Percentiles rank a stretch among this genome's conserved stretches.
Evolutionary conservation across 2,329 filamentous ascomycete genomes (phyloP).

Genomic region (Mycosphaerelloides madeirae): DNA sequence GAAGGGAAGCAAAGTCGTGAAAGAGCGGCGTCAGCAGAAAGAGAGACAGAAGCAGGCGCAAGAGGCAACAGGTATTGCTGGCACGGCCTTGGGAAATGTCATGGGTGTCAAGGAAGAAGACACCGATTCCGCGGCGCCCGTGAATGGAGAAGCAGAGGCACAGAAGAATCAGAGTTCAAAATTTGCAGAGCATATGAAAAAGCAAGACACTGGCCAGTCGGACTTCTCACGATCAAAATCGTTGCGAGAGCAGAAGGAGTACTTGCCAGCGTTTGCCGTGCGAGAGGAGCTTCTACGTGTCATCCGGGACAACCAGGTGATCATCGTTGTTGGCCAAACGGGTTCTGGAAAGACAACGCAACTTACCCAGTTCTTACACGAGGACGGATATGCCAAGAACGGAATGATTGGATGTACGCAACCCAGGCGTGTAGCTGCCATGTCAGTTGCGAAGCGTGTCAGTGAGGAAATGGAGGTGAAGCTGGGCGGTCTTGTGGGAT

Average conservation of each 20-base stretch:
- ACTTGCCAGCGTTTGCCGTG: slow-evolving; percentile 90
- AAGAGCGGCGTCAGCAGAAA: slow-evolving; percentile 83
- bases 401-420: slow-evolving; percentile 97
- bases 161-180: slow-evolving; percentile 61
- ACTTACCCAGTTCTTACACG: slow-evolving; percentile 89
- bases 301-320: slow-evolving; percentile 93
- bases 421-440: slow-evolving; percentile 90
- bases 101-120: slow-evolving; percentile 95
- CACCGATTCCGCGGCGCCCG: slow-evolving; percentile 74
- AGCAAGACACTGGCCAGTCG: slow-evolving; percentile 73
- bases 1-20: slow-evolving; percentile 89
- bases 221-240: slow-evolving; percentile 91
- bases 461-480: slow-evolving; percentile 97
- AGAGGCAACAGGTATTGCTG: slow-evolving; percentile 86
- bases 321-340: slow-evolving; percentile 95
- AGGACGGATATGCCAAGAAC: slow-evolving; percentile 83
- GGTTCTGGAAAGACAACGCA: slow-evolving; percentile 98
- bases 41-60: slow-evolving; percentile 93
- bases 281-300: slow-evolving; percentile 87
- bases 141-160: slow-evolving; percentile 57
- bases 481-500: slow-evolving; percentile 82
- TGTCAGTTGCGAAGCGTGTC: slow-evolving; percentile 98
- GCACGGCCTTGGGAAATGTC: slow-evolving; percentile 86
- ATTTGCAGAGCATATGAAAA: slow-evolving; percentile 87
- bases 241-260: slow-evolving; percentile 85